Conservation (phyloP, 2,329 filamentous ascomycete genomes). For the Hypoxylon sp. region DNA sequence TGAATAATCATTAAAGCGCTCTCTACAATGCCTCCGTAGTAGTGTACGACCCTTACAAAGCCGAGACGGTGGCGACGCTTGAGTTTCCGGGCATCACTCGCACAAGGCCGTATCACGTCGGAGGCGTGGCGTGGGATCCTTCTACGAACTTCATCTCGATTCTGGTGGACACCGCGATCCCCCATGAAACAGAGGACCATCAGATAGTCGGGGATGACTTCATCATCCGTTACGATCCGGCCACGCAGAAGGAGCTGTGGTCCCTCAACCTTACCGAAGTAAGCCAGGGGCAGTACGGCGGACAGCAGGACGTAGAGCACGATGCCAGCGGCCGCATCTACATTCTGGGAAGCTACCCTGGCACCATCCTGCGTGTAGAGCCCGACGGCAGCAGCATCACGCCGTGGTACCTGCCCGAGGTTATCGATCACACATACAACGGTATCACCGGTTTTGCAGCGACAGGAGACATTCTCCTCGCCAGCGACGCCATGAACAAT, state of each 20-base stretch:
- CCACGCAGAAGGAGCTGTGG: slow-evolving; percentile 42
- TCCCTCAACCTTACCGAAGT: slow-evolving; percentile 45
- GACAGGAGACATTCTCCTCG: slow-evolving; percentile 43
- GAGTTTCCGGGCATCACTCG: slow-evolving; percentile 45
- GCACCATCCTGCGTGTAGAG: slow-evolving; percentile 47
- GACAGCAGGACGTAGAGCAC: slow-evolving; percentile 51
- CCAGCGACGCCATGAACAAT: slow-evolving; percentile 41
- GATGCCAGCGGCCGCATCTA: slow-evolving; percentile 49
- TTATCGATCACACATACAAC: slow-evolving; percentile 39
- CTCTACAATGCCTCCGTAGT: slow-evolving; percentile 48
- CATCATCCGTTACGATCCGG: slow-evolving; percentile 48
- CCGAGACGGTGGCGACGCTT: slow-evolving; percentile 39
- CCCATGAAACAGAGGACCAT: slow-evolving; percentile 47
- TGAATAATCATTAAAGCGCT: slow-evolving; percentile 25
- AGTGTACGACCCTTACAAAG: slow-evolving; percentile 47
- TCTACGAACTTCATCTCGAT: slow-evolving; percentile 46
- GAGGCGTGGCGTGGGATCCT: slow-evolving; percentile 48
- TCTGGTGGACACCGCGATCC: slow-evolving; percentile 45
- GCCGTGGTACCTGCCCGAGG: slow-evolving; percentile 46
- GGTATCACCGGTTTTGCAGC: slow-evolving; percentile 44
- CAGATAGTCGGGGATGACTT: slow-evolving; percentile 49
- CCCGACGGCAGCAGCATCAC: slow-evolving; percentile 40
- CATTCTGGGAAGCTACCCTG: slow-evolving; percentile 50
- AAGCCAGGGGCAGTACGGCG: slow-evolving; percentile 45
- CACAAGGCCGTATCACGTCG: slow-evolving; percentile 44